Conservation (phyloP, 148 eudicot genomes). For the Fagopyrum esculentum region DNA sequence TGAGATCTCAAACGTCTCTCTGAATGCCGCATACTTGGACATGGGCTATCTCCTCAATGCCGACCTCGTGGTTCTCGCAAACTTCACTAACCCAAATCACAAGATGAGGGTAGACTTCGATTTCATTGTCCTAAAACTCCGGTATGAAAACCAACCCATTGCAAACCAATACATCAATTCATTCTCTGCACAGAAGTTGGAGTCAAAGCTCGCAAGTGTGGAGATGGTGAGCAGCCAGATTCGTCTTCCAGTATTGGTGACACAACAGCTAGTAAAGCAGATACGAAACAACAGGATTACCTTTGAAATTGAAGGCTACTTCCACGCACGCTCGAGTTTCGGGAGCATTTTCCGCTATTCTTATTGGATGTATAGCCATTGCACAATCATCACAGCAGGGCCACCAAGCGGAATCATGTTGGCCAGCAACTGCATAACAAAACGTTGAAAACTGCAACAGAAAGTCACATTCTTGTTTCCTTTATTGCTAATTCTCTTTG, state of each 20-base stretch:
- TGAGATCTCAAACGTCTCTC: constrained; percentile 45
- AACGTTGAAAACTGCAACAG: constrained; percentile 19
- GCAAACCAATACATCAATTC: constrained; percentile 54
- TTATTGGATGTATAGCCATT: constrained; percentile 56
- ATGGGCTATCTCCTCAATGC: constrained; percentile 65
- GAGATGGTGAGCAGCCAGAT: constrained; percentile 71
- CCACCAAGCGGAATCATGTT: constrained; percentile 70
- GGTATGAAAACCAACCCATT: constrained; percentile 32
- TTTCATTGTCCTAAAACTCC: constrained; percentile 42
- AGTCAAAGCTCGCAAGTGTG: constrained; percentile 32
- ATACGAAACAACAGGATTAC: constrained; percentile 38
- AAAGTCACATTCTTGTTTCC: background rate
- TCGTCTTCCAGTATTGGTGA: constrained; percentile 33
- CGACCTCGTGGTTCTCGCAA: constrained; percentile 56
- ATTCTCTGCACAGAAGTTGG: constrained; percentile 31
- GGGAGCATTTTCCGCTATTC: constrained; percentile 55
- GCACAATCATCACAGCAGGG: constrained; percentile 46
- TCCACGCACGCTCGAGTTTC: constrained; percentile 50
- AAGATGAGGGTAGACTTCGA: constrained; percentile 62
- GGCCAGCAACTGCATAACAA: constrained; percentile 52
- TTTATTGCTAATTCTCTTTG: background rate
- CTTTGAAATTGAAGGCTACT: constrained; percentile 45
- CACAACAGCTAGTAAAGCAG: constrained; percentile 34
- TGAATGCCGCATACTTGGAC: constrained; percentile 82
- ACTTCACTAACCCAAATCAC: constrained; percentile 71